A percentile compares a stretch with the other conserved stretches of the same genome.
phyloP scores from a whole-genome alignment of 2,329 filamentous ascomycete species.

The Elsinoe batatas region DNA sequence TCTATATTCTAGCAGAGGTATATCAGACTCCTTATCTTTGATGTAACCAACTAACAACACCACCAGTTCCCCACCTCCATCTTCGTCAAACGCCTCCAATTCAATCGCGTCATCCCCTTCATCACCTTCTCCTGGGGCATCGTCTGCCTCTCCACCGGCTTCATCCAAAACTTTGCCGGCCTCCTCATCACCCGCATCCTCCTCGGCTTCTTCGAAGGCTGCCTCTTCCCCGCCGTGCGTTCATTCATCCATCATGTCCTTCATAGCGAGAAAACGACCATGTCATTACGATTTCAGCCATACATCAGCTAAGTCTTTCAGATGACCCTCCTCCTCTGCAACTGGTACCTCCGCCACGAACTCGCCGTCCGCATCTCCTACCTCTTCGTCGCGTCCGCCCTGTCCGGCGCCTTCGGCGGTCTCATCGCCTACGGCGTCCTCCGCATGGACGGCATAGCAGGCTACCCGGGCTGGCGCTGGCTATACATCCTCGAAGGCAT shows the following conservation, averaged over 20 bases:
- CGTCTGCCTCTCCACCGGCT: conserved; percentile 36
- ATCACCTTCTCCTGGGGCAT: conserved; percentile 33
- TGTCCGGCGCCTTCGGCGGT: conserved; percentile 22
- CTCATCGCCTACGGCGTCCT: conserved; percentile 22
- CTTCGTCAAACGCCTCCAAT: conserved; percentile 26
- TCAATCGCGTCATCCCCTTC: conserved; percentile 31
- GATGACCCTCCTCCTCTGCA: conserved; percentile 11
- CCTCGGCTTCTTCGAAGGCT: conserved; percentile 26
- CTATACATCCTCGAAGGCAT: conserved; percentile 26
- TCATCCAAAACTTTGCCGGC: conserved; percentile 38
- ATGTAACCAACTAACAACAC: neutral
- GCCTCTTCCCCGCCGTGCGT: conserved; percentile 12
- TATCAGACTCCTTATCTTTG: neutral
- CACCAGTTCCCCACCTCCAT: conserved; percentile 26
- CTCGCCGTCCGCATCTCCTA: conserved; percentile 15
- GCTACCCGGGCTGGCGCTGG: conserved; percentile 25
- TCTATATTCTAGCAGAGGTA: conserved; percentile 28
- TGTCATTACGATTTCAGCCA: no score
- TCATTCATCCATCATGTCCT: no score
- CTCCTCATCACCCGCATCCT: conserved; percentile 38
- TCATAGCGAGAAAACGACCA: no score
- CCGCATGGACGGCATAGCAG: conserved; percentile 23
- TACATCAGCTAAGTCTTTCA: no score
- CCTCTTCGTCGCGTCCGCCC: conserved; percentile 14
- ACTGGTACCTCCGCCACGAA: conserved; percentile 14